Conservation (phyloP, 495 filamentous ascomycete species). For the Lepidopterella palustris region DNA sequence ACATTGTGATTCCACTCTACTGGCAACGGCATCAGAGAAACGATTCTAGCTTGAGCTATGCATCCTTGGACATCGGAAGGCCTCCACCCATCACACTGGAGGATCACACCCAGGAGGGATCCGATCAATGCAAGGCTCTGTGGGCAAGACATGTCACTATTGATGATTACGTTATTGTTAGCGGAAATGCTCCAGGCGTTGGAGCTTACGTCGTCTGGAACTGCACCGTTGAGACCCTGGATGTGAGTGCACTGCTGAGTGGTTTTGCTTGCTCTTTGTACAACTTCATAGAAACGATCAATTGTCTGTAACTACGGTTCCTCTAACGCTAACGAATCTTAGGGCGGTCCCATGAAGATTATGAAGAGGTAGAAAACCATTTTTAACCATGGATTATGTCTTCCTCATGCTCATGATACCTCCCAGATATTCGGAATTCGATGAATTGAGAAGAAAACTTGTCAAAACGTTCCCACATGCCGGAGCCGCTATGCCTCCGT, state of each 20-base stretch:
- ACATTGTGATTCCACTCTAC: slow-evolving; percentile 36
- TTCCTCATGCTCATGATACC: slow-evolving; percentile 6
- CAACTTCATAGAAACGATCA: not conserved
- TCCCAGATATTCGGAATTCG: slow-evolving; percentile 66
- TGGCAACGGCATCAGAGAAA: slow-evolving; percentile 36
- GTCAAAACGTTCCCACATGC: slow-evolving; percentile 60
- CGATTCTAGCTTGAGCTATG: slow-evolving; percentile 33
- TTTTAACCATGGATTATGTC: not conserved
- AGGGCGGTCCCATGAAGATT: slow-evolving; percentile 56
- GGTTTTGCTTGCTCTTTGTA: not conserved
- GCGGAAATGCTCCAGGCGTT: slow-evolving; percentile 53
- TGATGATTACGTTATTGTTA: slow-evolving; percentile 60
- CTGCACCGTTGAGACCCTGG: slow-evolving; percentile 61
- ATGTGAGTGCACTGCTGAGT: slow-evolving; percentile 44
- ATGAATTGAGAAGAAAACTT: slow-evolving; percentile 53
- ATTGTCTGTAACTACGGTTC: slow-evolving; percentile 6
- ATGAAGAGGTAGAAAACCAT: slow-evolving; percentile 46
- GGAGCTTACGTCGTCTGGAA: slow-evolving; percentile 73
- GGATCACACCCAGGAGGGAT: slow-evolving; percentile 62
- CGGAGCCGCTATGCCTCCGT: slow-evolving; percentile 53
- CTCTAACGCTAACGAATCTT: slow-evolving; percentile 10
- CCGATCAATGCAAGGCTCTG: slow-evolving; percentile 53
- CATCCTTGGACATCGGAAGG: slow-evolving; percentile 16
- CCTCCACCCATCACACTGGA: slow-evolving; percentile 56
- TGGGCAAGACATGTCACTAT: slow-evolving; percentile 64